Base-by-base conservation (phyloP, 257 asterid species). In the Solanum pinnatisectum region DNA sequence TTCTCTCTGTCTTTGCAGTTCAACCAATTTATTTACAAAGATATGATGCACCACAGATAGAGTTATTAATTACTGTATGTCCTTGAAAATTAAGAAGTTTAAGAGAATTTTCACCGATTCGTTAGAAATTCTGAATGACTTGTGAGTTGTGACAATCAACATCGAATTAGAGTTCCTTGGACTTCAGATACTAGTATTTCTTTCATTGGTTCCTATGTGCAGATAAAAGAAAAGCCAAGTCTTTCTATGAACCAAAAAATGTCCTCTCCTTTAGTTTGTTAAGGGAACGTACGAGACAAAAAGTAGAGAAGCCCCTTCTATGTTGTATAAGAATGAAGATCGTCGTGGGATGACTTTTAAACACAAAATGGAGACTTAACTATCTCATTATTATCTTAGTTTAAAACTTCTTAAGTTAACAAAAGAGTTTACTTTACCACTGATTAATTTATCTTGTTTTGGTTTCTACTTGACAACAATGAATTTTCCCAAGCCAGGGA, bases 401-500 rank as follows among this genome's bases (percentile, higher is more conserved):
- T 44, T 44, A 27, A 27, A 81, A 46, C 68, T 81, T 44, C 4
- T 37, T 4, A 46, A 46, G 67, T 44, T 79, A 15, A 56, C 10
- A 30, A 52, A 27, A 30, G 14, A 81, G 85, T 78, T 9, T 18
- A 46, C 4, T 46, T 46, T 27, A 23, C 22, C 35, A 77, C 1
- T 81, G 23, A 77, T 23, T 77, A 77, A 25, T n/a, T 40, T 78
- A 78, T 78, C 63, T 42, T 78, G 52, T 78, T 78, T 39, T 78
- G 37, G n/a, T 42, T 11, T 40, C n/a, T 40, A 42, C 84, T 77
- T 40, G 60, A 77, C 60, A 76, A 39, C 56, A 76, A 39, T n/a
- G 84, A 77, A 56, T 88, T 77, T 77, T 78, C 8, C 65, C 15
- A 44, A 42, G 40, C 86, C 94, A 96, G 98, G 99, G 98, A 60